Base-by-base conservation (phyloP, 306 rosid genomes). In the Hylodesmum podocarpum region DNA sequence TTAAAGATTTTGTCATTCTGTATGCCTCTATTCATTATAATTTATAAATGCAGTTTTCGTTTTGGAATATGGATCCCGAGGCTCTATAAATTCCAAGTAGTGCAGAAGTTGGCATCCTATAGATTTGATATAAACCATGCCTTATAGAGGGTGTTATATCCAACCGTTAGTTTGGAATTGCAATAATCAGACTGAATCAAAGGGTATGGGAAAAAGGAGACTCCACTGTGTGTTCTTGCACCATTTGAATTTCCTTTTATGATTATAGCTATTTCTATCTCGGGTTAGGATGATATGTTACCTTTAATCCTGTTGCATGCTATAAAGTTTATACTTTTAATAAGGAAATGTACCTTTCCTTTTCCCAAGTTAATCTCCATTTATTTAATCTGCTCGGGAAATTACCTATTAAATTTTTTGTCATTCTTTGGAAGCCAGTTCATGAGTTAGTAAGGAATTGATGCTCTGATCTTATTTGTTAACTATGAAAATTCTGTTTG, bases 111-210 rank as follows among this genome's bases (percentile, higher is more conserved):
- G 13, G 14, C 59, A 74, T 67, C 40, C 18, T 73, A 25, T 69
- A 82, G 25, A 71, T 25, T 80, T 64, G 58, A 43, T 59, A 29
- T 76, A 50, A 57, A 22, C 54, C 54, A 40, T 50, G 57, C 40
- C 57, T 65, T 39, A 24, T 49, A 29, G 69, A 24, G n/a, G n/a
- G 34, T 50, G 62, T 34, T 53, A 67, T 62, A 43, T 77, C 21
- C 22, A 14, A 37, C 43, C 15, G 8, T 15, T 53, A 39, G 29
- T 31, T 44, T 49, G 66, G 37, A 73, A 50, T 37, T 44, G 29
- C 28, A 78, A 82, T 39, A 73, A 29, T 79, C 66, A 24, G 28
- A 49, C 65, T 19, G 13, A 41, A 53, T 70, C 66, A 75, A 66
- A 31, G 46, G 40, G 28, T 18, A 44, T 6, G 47, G 51, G 57